Conservation (phyloP, 164 flowering plant species). For the Aristolochia contorta region DNA sequence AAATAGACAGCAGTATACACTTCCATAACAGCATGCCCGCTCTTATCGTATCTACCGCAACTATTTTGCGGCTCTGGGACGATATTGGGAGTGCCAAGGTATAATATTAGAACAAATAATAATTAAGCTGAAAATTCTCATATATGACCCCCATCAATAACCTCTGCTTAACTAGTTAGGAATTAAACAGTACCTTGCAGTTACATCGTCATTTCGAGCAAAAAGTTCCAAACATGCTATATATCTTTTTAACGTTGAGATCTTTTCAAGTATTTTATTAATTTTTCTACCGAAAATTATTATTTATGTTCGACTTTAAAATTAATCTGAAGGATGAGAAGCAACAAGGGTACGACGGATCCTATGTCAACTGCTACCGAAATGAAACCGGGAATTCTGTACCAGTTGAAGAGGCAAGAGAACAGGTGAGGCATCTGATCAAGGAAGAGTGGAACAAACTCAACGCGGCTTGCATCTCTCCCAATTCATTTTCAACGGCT, state of each 20-base stretch:
- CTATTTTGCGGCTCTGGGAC: slow-evolving; percentile 28
- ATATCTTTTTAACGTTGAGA: too few relatives aligned
- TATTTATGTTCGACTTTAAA: too few relatives aligned
- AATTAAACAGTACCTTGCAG: too few relatives aligned
- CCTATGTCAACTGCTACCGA: slow-evolving; percentile 39
- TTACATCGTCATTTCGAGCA: too few relatives aligned
- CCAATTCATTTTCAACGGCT: slow-evolving; percentile 25
- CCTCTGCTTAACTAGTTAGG: too few relatives aligned
- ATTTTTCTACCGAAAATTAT: too few relatives aligned
- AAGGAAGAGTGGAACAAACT: slow-evolving; percentile 42
- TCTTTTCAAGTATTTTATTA: too few relatives aligned
- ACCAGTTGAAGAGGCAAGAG: slow-evolving; percentile 11
- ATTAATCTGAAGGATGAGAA: slow-evolving; percentile 36
- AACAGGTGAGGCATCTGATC: slow-evolving; percentile 27
- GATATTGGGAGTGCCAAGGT: slow-evolving; percentile 17
- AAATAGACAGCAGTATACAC: neutral
- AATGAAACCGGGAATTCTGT: slow-evolving; percentile 18
- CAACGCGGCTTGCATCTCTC: slow-evolving; percentile 31
- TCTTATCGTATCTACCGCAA: slow-evolving; percentile 6
- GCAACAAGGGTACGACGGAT: slow-evolving; percentile 51
- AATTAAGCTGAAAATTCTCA: slow-evolving; percentile 13
- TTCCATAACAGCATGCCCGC: slow-evolving; percentile 1
- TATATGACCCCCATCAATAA: too few relatives aligned
- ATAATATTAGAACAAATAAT: too few relatives aligned
- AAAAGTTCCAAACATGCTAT: too few relatives aligned